Base-by-base conservation (phyloP, 805 yeast genomes). In the Candida dendrica region DNA sequence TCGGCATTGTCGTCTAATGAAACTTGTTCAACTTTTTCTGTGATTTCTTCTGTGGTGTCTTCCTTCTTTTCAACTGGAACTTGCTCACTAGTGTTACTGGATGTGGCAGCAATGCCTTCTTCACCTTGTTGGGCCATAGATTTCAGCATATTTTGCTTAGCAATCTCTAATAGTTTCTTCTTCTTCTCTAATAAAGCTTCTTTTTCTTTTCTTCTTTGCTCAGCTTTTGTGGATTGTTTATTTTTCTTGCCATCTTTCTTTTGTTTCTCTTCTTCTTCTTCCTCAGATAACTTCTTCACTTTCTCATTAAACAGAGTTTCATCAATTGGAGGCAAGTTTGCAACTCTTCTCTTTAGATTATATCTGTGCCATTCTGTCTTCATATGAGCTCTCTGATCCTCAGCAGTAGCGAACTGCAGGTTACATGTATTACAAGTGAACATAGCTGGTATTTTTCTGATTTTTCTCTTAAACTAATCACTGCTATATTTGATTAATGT, bases 321-420 rank as follows among this genome's bases (percentile, higher is more conserved):
- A 9, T 77, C 64, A 35, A 89, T 79, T 0, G 95, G 77, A 17
- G 95, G 95, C 47, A 89, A 66, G 37, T 73, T 75, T 0, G 98
- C 96, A 14, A 93, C 98, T 59, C 95, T 74, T 69, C 98, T 79
- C 60, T 93, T 93, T 54, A 93, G 74, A 59, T 93, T 93, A 64
- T 93, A 93, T 56, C 98, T 76, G 64, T 93, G 98, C 98, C 98
- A 93, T 47, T 93, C 98, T 2, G 96, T 78, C 59, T 86, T 87
- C 98, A 93, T 93, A 60, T 93, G 98, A 40, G 69, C 66, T 53
- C 98, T 74, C 66, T 93, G 98, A 55, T 77, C 77, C 41, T 77
- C 84, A 2, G 95, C 79, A 10, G 77, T 65, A 22, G 81, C 76
- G 53, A 93, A 93, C 39, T 80, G 81, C 49, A 91, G 71, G 22